Conservation (phyloP, 257 asterid species). For the Parsonsia alboflavescens region DNA sequence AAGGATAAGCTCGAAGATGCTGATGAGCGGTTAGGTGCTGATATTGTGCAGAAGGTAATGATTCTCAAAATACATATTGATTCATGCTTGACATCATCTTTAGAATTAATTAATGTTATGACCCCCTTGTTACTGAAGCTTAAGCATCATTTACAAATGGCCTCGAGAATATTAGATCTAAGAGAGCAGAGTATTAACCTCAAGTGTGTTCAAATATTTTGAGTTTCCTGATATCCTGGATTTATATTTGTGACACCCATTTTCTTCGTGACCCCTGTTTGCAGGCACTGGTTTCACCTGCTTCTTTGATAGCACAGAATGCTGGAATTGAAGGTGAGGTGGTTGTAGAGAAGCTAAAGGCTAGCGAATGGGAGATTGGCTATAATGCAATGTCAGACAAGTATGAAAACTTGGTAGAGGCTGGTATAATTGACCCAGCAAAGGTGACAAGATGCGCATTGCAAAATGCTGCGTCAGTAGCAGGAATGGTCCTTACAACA, state of each 20-base stretch:
- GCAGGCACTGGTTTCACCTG: slow-evolving; percentile 83
- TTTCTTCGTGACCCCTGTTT: background rate
- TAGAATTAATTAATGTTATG: too few species aligned
- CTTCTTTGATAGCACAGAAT: slow-evolving; percentile 78
- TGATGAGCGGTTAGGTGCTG: slow-evolving; percentile 89
- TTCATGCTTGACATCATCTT: too few species aligned
- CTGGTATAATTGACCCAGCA: slow-evolving; percentile 95
- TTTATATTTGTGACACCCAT: background rate
- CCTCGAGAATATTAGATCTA: background rate
- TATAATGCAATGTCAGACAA: slow-evolving; percentile 86
- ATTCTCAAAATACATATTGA: background rate
- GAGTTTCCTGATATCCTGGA: background rate
- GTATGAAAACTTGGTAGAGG: slow-evolving; percentile 69
- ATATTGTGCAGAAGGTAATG: slow-evolving; percentile 82
- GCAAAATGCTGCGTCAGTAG: slow-evolving; percentile 84
- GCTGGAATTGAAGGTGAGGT: slow-evolving; percentile 98
- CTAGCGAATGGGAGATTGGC: slow-evolving; percentile 80
- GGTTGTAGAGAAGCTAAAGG: slow-evolving; percentile 77
- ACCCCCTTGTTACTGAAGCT: too few species aligned
- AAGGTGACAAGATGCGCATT: slow-evolving; percentile 86
- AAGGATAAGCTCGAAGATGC: slow-evolving; percentile 77
- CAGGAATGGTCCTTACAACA: slow-evolving; percentile 98
- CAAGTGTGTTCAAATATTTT: background rate
- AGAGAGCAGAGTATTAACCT: background rate
- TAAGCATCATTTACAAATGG: background rate